Evolutionary conservation across 306 rosid species (phyloP).

Genomic region (Cucurbita moschata): DNA sequence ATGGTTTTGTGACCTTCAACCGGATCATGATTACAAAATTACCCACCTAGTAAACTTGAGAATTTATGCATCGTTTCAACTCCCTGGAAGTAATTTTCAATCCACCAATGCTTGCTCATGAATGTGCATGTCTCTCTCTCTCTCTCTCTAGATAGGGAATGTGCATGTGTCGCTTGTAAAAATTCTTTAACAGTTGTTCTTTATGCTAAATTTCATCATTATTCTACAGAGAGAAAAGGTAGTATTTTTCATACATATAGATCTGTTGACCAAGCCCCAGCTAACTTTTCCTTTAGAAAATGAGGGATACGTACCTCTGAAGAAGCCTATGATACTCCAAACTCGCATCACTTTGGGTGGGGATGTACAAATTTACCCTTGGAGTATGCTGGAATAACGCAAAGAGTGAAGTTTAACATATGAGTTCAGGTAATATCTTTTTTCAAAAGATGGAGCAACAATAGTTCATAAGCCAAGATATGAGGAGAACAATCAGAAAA

Average conservation of each 20-base stretch:
- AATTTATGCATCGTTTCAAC: neutral
- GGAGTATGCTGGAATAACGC: constrained; percentile 61
- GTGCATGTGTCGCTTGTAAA: neutral
- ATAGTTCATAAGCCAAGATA: neutral
- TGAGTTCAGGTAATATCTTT: neutral
- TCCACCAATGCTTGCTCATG: neutral
- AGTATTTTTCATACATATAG: neutral
- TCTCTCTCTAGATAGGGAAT: neutral
- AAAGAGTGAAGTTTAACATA: constrained; percentile 6
- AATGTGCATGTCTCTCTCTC: neutral
- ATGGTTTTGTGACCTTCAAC: neutral
- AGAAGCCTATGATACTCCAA: constrained; percentile 76
- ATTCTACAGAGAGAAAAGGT: neutral
- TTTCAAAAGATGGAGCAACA: neutral
- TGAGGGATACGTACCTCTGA: constrained; percentile 39
- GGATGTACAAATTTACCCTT: constrained; percentile 67
- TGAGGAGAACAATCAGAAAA: neutral
- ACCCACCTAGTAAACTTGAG: neutral
- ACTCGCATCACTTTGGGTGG: constrained; percentile 55
- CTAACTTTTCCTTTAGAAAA: neutral
- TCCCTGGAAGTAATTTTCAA: neutral
- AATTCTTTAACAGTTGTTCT: neutral
- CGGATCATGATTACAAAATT: neutral
- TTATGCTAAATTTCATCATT: neutral
- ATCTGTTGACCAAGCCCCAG: neutral